Conservation (phyloP, 1,139 yeast genomes). For the Debaryomyces nepalensis region DNA sequence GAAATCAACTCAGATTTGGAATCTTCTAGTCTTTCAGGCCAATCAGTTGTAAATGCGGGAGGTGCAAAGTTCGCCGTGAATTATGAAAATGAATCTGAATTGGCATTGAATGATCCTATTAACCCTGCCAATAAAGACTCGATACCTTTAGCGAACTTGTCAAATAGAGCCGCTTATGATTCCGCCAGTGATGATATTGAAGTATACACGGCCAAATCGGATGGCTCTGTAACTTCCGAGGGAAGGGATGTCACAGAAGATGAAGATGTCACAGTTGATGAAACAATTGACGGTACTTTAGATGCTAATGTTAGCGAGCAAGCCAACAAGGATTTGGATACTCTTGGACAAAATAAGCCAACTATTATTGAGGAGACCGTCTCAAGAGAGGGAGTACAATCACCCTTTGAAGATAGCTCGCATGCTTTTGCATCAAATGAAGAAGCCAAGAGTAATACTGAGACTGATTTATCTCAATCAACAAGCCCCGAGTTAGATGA, state of each 20-base stretch:
- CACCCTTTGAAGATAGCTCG: slow-evolving; percentile 20
- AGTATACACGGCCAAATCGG: slow-evolving; percentile 1
- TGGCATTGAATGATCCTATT: slow-evolving; percentile 13
- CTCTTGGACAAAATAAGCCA: not conserved
- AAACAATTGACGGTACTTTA: slow-evolving; percentile 12
- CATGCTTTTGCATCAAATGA: slow-evolving; percentile 5
- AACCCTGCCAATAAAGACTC: not conserved
- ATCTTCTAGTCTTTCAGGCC: slow-evolving; percentile 25
- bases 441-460: slow-evolving; percentile 18
- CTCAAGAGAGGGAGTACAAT: slow-evolving; percentile 14
- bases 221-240: not conserved
- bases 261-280: not conserved
- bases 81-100: slow-evolving; percentile 35
- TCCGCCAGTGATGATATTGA: slow-evolving; percentile 16
- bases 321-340: not conserved
- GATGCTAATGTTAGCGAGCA: slow-evolving; percentile 11
- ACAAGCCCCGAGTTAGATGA: not conserved
- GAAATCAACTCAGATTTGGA: slow-evolving; percentile 12
- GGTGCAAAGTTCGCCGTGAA: slow-evolving; percentile 28
- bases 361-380: not conserved
- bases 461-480: slow-evolving; percentile 14
- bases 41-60: slow-evolving; percentile 14
- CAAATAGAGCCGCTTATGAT: slow-evolving; percentile 11
- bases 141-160: not conserved
- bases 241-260: slow-evolving; percentile 1